Evolutionary conservation across 306 rosid species (phyloP).

Genomic region (Ormosia emarginata): DNA sequence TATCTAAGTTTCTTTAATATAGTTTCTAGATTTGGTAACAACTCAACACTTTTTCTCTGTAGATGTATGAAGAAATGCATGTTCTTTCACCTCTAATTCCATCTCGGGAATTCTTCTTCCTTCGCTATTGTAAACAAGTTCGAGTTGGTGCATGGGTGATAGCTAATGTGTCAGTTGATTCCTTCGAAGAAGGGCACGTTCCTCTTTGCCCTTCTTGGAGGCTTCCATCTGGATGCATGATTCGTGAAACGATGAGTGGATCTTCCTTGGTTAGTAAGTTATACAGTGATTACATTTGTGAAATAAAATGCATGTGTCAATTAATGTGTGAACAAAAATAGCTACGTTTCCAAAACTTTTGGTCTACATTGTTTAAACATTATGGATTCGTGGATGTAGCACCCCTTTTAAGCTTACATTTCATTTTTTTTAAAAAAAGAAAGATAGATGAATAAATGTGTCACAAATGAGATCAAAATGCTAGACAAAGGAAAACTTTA

Average conservation of each 20-base stretch:
- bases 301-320: neutral
- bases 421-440: too few relatives aligned
- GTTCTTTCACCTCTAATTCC: slow-evolving; percentile 54
- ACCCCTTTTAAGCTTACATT: too few relatives aligned
- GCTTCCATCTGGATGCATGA: slow-evolving; percentile 65
- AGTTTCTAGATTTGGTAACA: neutral
- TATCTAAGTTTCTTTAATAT: neutral
- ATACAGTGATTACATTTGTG: neutral
- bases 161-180: slow-evolving; percentile 49
- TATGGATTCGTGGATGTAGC: too few relatives aligned
- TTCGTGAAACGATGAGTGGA: slow-evolving; percentile 44
- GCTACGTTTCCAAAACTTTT: too few relatives aligned
- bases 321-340: too few relatives aligned
- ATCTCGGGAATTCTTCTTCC: slow-evolving; percentile 44
- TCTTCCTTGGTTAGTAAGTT: slow-evolving; percentile 44
- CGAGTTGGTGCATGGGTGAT: slow-evolving; percentile 45
- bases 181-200: neutral
- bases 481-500: too few relatives aligned
- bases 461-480: too few relatives aligned
- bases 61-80: slow-evolving; percentile 66
- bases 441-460: too few relatives aligned
- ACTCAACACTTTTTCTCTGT: neutral
- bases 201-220: slow-evolving; percentile 29
- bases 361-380: too few relatives aligned
- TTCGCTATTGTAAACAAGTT: slow-evolving; percentile 52